phyloP scores from a whole-genome alignment of 805 yeast species.

The Clavispora carvajalis region DNA sequence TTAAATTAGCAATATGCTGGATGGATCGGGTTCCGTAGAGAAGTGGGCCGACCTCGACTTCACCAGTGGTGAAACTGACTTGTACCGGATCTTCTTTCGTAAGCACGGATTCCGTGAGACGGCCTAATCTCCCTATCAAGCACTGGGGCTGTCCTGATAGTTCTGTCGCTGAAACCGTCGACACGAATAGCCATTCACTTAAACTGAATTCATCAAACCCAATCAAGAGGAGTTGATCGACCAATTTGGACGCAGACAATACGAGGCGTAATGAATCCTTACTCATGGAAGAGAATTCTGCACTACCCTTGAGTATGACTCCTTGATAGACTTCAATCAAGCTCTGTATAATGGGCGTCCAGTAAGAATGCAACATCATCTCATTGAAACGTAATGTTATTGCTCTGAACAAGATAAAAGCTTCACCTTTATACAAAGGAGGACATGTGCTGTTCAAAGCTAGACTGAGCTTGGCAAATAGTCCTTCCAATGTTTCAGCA shows the following conservation, averaged over 20 bases:
- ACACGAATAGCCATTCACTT: slow-evolving; percentile 81
- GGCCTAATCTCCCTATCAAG: slow-evolving; percentile 45
- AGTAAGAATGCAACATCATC: slow-evolving; percentile 58
- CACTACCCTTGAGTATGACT: slow-evolving; percentile 21
- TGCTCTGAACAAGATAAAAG: slow-evolving; percentile 59
- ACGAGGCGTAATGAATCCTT: slow-evolving; percentile 37
- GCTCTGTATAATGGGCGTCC: slow-evolving; percentile 64
- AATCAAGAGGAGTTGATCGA: slow-evolving; percentile 67
- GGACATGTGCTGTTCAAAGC: slow-evolving; percentile 31
- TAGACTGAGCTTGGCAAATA: slow-evolving; percentile 32
- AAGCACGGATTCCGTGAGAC: slow-evolving; percentile 24
- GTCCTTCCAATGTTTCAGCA: slow-evolving; percentile 46
- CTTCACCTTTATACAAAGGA: slow-evolving; percentile 32
- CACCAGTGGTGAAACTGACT: slow-evolving; percentile 27
- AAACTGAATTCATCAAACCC: slow-evolving; percentile 72
- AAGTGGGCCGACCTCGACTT: slow-evolving; percentile 35
- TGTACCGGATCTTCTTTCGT: slow-evolving; percentile 34
- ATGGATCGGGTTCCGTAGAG: slow-evolving; percentile 39
- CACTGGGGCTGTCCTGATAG: slow-evolving; percentile 25
- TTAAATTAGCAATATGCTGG: slow-evolving; percentile 41
- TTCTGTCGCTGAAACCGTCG: slow-evolving; percentile 56
- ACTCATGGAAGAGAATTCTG: slow-evolving; percentile 24
- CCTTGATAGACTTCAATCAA: slow-evolving; percentile 48
- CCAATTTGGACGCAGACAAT: slow-evolving; percentile 64
- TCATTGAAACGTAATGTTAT: slow-evolving; percentile 58